These are phyloP conservation scores for Sporobolomyces pararoseus DNA, from an alignment of 768 basidiomycete genomes.

Conservation along the genomic window DNA sequence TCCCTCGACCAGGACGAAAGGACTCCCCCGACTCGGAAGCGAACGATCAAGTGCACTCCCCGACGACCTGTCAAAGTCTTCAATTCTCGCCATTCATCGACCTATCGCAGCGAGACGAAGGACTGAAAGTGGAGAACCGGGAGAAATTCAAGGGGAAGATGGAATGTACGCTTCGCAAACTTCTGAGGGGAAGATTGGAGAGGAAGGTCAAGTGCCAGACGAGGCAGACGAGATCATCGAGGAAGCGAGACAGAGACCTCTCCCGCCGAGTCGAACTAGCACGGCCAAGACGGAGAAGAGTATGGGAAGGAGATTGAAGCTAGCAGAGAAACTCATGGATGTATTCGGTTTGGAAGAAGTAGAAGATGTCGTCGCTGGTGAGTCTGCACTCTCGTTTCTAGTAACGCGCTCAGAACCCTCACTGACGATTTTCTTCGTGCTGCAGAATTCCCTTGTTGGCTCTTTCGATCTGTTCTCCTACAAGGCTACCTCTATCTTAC, in stretches of 20 bases:
- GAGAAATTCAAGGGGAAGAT: slow-evolving; percentile 5
- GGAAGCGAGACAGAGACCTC: not conserved
- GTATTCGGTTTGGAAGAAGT: slow-evolving; percentile 78
- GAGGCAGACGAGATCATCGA: not conserved
- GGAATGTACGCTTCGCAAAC: not conserved
- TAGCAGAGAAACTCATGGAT: slow-evolving; percentile 83
- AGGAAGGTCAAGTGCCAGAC: not conserved
- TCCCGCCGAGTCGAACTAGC: not conserved
- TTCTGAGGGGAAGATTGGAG: not conserved
- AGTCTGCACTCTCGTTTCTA: not conserved
- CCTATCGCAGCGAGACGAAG: slow-evolving; percentile 22
- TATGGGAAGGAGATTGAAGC: slow-evolving; percentile 48
- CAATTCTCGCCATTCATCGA: slow-evolving; percentile 36
- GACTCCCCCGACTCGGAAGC: not conserved
- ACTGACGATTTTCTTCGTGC: not conserved
- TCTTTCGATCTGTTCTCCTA: slow-evolving; percentile 59
- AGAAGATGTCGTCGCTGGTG: slow-evolving; percentile 78
- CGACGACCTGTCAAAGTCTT: slow-evolving; percentile 15
- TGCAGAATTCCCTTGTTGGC: slow-evolving; percentile 41
- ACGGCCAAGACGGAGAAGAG: slow-evolving; percentile 1
- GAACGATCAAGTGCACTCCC: not conserved
- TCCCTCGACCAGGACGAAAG: not conserved
- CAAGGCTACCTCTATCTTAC: slow-evolving; percentile 98
- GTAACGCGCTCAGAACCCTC: not conserved
- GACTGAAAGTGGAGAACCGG: slow-evolving; percentile 12